Conservation (phyloP, 164 flowering plant genomes). For the Saururus chinensis region DNA sequence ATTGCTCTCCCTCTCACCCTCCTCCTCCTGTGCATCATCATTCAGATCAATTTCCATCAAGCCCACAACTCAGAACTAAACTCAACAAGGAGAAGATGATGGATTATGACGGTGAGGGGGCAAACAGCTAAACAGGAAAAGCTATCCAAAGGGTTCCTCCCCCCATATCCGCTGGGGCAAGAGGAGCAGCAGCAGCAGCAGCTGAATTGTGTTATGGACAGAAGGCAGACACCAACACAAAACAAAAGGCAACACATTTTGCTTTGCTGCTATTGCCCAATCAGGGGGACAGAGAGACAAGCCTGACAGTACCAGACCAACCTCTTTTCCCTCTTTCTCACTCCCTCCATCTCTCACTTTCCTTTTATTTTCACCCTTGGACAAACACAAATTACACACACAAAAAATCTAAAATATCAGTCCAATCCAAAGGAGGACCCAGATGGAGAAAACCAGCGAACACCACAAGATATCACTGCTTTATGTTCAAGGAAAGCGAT, state of each 20-base stretch:
- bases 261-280: slow-evolving; percentile 5
- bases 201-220: background rate
- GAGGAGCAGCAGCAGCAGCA: background rate
- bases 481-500: background rate
- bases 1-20: slow-evolving; percentile 33
- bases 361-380: background rate
- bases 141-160: background rate
- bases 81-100: background rate
- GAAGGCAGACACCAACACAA: background rate
- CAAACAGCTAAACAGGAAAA: too few relatives aligned
- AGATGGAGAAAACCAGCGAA: too few relatives aligned
- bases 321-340: slow-evolving; percentile 1
- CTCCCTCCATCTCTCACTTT: background rate
- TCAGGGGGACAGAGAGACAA: slow-evolving; percentile 3
- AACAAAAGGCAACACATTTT: slow-evolving; percentile 3
- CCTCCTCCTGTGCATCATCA: slow-evolving; percentile 42
- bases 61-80: background rate
- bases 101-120: too few relatives aligned
- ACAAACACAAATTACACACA: background rate
- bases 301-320: slow-evolving; percentile 4
- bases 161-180: background rate
- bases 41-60: slow-evolving; percentile 94
- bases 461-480: background rate
- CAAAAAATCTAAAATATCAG: background rate
- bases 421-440: background rate